Percentiles rank a stretch among this genome's conserved stretches.
phyloP scores from a whole-genome alignment of 1,139 yeast species.

The Geotrichum europaeum region DNA sequence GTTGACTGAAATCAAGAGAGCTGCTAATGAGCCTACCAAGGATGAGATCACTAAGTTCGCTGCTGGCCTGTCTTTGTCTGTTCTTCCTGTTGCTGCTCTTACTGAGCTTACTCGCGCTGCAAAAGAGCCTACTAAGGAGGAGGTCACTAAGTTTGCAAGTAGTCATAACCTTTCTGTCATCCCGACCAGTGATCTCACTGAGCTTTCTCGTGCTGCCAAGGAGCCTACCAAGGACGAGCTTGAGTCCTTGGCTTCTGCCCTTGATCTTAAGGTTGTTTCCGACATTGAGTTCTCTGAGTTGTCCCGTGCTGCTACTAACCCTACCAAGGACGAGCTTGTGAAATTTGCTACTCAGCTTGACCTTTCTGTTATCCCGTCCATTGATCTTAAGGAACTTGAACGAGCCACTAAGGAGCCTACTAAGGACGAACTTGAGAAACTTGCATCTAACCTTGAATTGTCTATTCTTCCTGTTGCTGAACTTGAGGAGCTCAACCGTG shows the following conservation, averaged over 20 bases:
- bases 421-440: constrained; percentile 28
- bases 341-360: constrained; percentile 31
- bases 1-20: too few relatives aligned
- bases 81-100: constrained; percentile 26
- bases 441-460: constrained; percentile 29
- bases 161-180: constrained; percentile 24
- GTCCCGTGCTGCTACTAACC: constrained; percentile 31
- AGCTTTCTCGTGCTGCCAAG: constrained; percentile 21
- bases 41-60: constrained; percentile 20
- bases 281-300: constrained; percentile 1
- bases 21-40: constrained; percentile 6
- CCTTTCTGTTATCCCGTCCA: constrained; percentile 20
- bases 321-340: constrained; percentile 37
- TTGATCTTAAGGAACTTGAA: constrained; percentile 23
- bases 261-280: constrained; percentile 37
- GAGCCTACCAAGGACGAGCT: constrained; percentile 32
- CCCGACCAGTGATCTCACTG: constrained; percentile 23
- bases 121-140: constrained; percentile 24
- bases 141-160: constrained; percentile 10
- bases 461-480: constrained; percentile 27
- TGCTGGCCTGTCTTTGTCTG: constrained; percentile 18
- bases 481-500: constrained; percentile 20
- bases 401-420: constrained; percentile 20
- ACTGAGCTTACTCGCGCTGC: constrained; percentile 7
- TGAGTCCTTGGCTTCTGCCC: constrained; percentile 3